These are phyloP conservation scores for Ambispora gerdemannii DNA, from an alignment of 192 early-diverging fungal species.

Conservation along the genomic window DNA sequence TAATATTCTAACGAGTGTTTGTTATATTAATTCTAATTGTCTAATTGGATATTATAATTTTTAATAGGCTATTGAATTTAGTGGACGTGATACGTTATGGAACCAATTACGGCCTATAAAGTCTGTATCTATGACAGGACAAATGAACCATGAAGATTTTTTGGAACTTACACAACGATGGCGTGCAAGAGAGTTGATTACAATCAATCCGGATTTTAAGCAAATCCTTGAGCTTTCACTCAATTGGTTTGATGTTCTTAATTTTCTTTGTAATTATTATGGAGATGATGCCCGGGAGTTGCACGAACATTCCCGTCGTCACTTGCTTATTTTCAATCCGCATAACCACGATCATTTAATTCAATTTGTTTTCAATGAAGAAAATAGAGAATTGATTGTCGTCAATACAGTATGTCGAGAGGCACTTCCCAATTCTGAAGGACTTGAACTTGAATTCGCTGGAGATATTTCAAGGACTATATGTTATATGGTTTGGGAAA, in stretches of 20 bases:
- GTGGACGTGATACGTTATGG: conserved; percentile 41
- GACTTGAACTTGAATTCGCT: conserved; percentile 15
- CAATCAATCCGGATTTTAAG: conserved; percentile 42
- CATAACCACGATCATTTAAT: conserved; percentile 38
- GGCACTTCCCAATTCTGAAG: not conserved
- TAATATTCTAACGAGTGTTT: not conserved
- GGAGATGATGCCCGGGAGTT: conserved; percentile 37
- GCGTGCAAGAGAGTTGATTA: conserved; percentile 37
- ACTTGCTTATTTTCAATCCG: conserved; percentile 45
- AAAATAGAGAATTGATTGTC: not conserved
- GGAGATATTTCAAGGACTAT: conserved; percentile 22
- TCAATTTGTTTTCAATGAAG: conserved; percentile 36
- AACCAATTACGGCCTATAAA: conserved; percentile 17
- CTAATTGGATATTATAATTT: not conserved
- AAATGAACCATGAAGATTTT: conserved; percentile 40
- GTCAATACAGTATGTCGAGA: conserved; percentile 21
- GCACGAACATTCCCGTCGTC: conserved; percentile 33
- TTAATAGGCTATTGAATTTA: conserved; percentile 39
- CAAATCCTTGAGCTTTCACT: conserved; percentile 37
- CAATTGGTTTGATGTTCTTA: conserved; percentile 38
- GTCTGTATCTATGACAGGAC: not conserved
- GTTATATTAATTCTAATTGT: not conserved
- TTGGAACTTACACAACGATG: conserved; percentile 41
- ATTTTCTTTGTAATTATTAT: conserved; percentile 38
- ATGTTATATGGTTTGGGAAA: conserved; percentile 24